Percentiles rank a stretch among this genome's conserved stretches.
phyloP scores from a whole-genome alignment of 148 eudicot species.

The Camellia granthamiana region DNA sequence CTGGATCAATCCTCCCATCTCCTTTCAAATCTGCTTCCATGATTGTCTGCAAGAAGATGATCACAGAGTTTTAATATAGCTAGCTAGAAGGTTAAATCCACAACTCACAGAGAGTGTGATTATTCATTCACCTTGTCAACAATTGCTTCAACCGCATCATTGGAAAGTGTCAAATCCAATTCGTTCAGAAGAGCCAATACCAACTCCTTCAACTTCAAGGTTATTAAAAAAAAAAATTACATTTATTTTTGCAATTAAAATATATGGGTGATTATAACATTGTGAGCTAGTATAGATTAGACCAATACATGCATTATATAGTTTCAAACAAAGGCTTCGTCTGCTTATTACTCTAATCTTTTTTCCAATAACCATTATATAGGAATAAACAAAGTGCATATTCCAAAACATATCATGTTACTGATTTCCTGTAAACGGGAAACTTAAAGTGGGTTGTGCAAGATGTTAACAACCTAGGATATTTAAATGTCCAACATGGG shows the following conservation, averaged over 20 bases:
- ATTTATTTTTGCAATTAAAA: no score
- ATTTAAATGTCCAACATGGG: background rate
- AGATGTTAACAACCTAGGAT: background rate
- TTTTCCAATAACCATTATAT: background rate
- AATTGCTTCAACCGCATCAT: conserved; percentile 49
- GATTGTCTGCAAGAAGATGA: conserved; percentile 31
- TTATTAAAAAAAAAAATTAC: background rate
- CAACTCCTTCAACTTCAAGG: conserved; percentile 58
- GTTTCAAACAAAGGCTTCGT: no score
- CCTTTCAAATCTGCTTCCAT: conserved; percentile 49
- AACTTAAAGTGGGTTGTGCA: background rate
- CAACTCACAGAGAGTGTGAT: background rate
- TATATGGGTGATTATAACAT: no score
- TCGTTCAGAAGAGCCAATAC: conserved; percentile 54
- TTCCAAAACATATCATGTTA: background rate
- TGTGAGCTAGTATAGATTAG: no score
- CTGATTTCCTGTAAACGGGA: background rate
- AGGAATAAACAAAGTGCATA: background rate
- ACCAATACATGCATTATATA: no score
- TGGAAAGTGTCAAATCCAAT: conserved; percentile 33
- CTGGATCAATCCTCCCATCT: conserved; percentile 56
- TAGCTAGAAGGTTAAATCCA: background rate
- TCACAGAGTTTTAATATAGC: background rate
- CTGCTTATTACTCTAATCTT: background rate
- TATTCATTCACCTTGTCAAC: conserved; percentile 45